Conservation (phyloP, 2,329 filamentous ascomycete genomes). For the Plectosphaerella sp. region DNA sequence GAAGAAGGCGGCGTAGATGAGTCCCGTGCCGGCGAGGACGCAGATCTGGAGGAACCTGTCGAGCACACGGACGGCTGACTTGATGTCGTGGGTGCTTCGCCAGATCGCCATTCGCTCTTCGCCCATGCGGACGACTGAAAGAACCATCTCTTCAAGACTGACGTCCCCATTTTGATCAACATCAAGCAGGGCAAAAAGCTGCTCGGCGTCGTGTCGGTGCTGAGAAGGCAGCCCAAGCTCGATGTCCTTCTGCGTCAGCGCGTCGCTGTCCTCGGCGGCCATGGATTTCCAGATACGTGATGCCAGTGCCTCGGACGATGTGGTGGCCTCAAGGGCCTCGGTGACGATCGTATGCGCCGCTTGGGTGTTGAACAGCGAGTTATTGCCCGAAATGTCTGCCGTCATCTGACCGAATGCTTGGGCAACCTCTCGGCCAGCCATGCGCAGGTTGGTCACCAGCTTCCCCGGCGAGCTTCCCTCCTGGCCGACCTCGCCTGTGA, state of each 20-base stretch:
- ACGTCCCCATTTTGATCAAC: conserved; percentile 90
- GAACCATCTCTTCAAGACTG: conserved; percentile 90
- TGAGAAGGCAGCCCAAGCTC: conserved; percentile 77
- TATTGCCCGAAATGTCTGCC: conserved; percentile 90
- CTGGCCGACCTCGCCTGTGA: conserved; percentile 59
- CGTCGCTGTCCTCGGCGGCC: conserved; percentile 81
- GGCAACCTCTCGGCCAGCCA: conserved; percentile 88
- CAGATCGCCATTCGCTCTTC: conserved; percentile 83
- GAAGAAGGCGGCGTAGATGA: conserved; percentile 57
- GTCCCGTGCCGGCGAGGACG: conserved; percentile 73
- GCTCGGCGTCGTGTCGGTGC: conserved; percentile 73
- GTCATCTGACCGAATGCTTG: conserved; percentile 91
- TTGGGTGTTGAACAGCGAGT: conserved; percentile 82
- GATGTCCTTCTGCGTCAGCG: conserved; percentile 76
- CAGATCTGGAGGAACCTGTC: conserved; percentile 81
- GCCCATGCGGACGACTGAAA: conserved; percentile 78
- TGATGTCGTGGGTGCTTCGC: conserved; percentile 95
- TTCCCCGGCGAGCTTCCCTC: conserved; percentile 41
- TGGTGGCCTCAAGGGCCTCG: conserved; percentile 79
- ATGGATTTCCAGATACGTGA: conserved; percentile 97
- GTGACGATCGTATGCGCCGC: conserved; percentile 86
- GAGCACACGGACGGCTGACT: conserved; percentile 86
- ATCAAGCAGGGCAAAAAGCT: conserved; percentile 78
- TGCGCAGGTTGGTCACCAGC: conserved; percentile 70
- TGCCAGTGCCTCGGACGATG: conserved; percentile 86